Conservation (phyloP, 768 basidiomycete genomes). For the Hypholoma sublateritium region DNA sequence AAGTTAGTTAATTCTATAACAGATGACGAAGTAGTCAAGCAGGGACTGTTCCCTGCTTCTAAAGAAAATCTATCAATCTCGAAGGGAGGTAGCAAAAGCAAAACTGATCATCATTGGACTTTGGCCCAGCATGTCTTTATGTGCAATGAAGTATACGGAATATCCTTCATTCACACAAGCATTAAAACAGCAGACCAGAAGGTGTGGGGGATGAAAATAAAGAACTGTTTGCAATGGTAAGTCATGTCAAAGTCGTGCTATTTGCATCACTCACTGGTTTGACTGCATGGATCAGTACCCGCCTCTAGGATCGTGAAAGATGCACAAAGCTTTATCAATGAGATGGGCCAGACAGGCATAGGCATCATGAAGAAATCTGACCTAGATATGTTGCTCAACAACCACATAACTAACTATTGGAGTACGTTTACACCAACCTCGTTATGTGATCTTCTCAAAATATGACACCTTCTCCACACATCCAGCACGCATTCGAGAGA, state of each 20-base stretch:
- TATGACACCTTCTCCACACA: too few relatives aligned
- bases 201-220: not conserved
- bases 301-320: not conserved
- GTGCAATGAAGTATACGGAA: too few relatives aligned
- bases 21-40: slow-evolving; percentile 9
- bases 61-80: slow-evolving; percentile 9
- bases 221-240: not conserved
- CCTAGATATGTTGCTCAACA: slow-evolving; percentile 12
- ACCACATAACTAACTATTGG: slow-evolving; percentile 5
- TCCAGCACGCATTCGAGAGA: not conserved
- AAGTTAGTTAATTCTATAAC: not conserved
- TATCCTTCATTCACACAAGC: not conserved
- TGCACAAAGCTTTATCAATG: not conserved
- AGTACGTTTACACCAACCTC: too few relatives aligned
- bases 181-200: not conserved
- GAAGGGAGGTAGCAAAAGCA: slow-evolving; percentile 13
- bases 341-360: slow-evolving; percentile 16
- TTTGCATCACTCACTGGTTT: too few relatives aligned
- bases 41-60: slow-evolving; percentile 17
- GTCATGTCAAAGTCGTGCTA: too few relatives aligned
- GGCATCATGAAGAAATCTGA: slow-evolving; percentile 14
- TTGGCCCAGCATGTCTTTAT: slow-evolving; percentile 12
- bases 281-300: too few relatives aligned
- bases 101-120: slow-evolving; percentile 13
- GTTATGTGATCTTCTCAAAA: too few relatives aligned